Evolutionary conservation across 73 alveolate genomes (phyloP), one percentile per base, ranked within the genome.

Genomic region (Paramecium biaurelia): DNA sequence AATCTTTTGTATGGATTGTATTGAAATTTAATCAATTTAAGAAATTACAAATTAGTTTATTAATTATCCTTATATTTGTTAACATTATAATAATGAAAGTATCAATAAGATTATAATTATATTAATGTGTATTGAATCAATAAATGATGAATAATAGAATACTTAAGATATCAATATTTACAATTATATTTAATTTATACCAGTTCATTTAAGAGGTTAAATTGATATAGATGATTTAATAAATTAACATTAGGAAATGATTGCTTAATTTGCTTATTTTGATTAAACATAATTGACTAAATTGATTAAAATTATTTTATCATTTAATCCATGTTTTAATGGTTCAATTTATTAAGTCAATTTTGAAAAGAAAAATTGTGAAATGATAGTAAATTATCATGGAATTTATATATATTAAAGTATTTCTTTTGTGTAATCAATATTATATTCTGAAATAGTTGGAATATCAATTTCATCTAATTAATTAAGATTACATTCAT

Each of bases 401-500:
- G 41, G 59, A 14, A 74, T 38, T 0, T 21, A 32, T 2, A 11
- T 21, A 35, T 74, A 74, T 12, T 15, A 21, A 32, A 68, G 57
- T 12, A 21, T 11, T 5, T 15, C 56, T 0, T 35, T 35, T n/a
- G 21, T 30, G 4, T 74, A 30, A 32, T 28, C 57, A 4, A 74
- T 32, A 14, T 37, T 74, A 34, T 74, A 74, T 32, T 23, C 41
- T 14, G 57, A 74, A 30, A 74, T 74, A 30, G 87, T 74, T 4
- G 87, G 87, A 34, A 74, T 74, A 32, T 74, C 87, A n/a, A 35
- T 74, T 35, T 74, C 87, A 35, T 28, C 57, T 10, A n/a, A 4
- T 9, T 35, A 74, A 37, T 35, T 74, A 11, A 74, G 87, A 74
- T 30, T 74, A 7, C 59, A 35, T 35, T 32, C 21, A 15, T 32